phyloP scores from a whole-genome alignment of 1,284 basidiomycete genomes.

The Ustilago nuda region DNA sequence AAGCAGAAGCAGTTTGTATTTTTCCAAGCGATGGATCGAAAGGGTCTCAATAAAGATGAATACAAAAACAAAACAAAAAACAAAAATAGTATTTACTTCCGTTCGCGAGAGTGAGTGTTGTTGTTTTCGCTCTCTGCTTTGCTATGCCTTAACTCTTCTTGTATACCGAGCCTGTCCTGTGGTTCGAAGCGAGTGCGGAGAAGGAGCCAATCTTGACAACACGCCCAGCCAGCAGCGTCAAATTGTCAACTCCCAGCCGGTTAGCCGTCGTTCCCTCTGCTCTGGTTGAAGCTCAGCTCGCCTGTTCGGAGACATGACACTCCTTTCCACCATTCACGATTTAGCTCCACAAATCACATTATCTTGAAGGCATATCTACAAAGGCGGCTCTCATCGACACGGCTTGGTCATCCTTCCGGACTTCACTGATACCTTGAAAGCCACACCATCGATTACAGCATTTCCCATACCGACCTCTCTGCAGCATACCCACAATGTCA shows the following conservation, averaged over 20 bases:
- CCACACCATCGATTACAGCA: background rate
- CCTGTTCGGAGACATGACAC: conserved; percentile 3
- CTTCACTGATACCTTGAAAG: background rate
- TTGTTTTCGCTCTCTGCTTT: background rate
- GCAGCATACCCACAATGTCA: conserved; percentile 21
- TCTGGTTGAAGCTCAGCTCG: conserved; percentile 2
- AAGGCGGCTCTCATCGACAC: background rate
- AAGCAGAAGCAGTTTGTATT: background rate
- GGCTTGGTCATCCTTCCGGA: too few species aligned
- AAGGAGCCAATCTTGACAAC: conserved; percentile 9
- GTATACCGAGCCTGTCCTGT: background rate
- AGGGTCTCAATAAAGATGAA: background rate
- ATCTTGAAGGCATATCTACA: background rate
- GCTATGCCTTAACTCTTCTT: background rate
- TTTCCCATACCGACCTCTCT: background rate
- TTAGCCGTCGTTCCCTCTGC: background rate
- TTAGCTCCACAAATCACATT: background rate
- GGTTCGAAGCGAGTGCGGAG: conserved; percentile 1
- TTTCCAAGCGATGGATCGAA: background rate
- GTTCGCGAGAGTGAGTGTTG: background rate
- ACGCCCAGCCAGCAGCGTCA: conserved; percentile 3
- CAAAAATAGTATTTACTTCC: background rate
- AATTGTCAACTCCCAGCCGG: background rate
- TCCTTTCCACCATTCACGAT: background rate
- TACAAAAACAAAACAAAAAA: background rate